Percentiles rank a stretch among this genome's conserved stretches.
Evolutionary conservation across 2,329 filamentous ascomycete species (phyloP).

Genomic region (Xylariaceae sp.): DNA sequence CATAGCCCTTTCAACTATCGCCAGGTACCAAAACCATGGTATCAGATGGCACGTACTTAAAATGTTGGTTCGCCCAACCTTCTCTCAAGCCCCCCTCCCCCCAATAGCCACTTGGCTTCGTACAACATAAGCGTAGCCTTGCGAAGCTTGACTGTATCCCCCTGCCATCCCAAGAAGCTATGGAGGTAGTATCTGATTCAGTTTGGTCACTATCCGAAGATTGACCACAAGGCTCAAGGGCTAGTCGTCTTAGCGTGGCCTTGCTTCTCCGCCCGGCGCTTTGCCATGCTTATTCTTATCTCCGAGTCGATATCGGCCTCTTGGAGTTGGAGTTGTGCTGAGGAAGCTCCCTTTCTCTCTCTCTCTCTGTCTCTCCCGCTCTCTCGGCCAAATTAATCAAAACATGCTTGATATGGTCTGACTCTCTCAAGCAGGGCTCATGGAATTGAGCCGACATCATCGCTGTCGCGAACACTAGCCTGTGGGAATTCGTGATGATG

Average conservation of each 20-base stretch:
- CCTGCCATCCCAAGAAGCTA: too few relatives aligned
- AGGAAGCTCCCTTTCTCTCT: too few relatives aligned
- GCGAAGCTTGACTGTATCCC: neutral
- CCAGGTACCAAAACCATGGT: neutral
- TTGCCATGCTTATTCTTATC: conserved; percentile 26
- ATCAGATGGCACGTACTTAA: neutral
- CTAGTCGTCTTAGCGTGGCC: conserved; percentile 26
- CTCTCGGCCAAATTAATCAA: conserved; percentile 25
- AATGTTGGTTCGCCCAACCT: neutral
- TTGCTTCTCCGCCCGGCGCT: conserved; percentile 26
- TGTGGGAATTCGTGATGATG: conserved; percentile 19
- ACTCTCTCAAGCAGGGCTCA: conserved; percentile 6
- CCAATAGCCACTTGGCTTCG: neutral
- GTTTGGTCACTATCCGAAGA: neutral
- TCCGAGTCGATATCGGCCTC: conserved; percentile 30
- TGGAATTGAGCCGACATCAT: conserved; percentile 23
- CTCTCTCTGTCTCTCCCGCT: too few relatives aligned
- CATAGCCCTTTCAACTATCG: neutral
- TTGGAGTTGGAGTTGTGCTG: conserved; percentile 16
- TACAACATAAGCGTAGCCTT: neutral
- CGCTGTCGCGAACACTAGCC: conserved; percentile 10
- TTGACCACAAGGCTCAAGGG: conserved; percentile 18
- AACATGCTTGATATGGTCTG: conserved; percentile 13
- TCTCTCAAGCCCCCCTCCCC: too few relatives aligned
- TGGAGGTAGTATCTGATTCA: conserved; percentile 2